Base-by-base conservation (phyloP, 2,329 filamentous ascomycete species). In the Colletotrichum sp. region DNA sequence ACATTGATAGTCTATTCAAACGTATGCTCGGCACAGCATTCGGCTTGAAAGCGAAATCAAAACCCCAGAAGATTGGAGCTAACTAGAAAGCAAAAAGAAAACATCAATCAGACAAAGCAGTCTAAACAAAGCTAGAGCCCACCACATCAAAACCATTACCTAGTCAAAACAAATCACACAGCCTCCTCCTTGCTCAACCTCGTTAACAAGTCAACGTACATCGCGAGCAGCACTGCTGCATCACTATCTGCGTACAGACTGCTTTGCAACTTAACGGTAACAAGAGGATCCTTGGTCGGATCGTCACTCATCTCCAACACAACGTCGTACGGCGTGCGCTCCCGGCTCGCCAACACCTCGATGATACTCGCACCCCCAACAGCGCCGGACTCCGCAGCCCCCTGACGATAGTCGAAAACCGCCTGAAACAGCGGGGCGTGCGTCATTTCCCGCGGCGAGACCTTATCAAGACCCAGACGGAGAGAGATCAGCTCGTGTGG, bases 401-500 rank as follows among this genome's bases (percentile, higher is more conserved):
- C 80, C 32, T 80, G 78, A 3, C 80, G 80, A 67, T 85, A 85
- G 68, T 85, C 78, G 52, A 86, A 48, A 63, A 83, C 82, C 2
- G 81, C 84, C 78, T 92, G 90, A 81, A 90, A 91, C 0, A 92
- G 81, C 0, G 82, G 77, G 1, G 87, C 82, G 4, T 83, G 77
- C 0, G 16, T 84, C 52, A 59, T 59, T 13, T 59, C 52, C 13
- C 21, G 18, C 8, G 52, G n/a, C 52, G 52, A 59, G 21, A 26
- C n/a, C 13, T 21, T 24, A 1, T 59, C 13, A 21, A 59, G 52
- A 10, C 21, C 79, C 2, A 91, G 80, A 36, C 88, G 81, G 1
- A 86, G 79, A 0, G 91, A 81, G 0, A 92, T 76, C 0, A 87
- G 80, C 61, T 90, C 86, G 68, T 90, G 88, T 0, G 90, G 90